A percentile compares a stretch with the other conserved stretches of the same genome.
Conservation (phyloP, 2,329 filamentous ascomycete species). For the Hymenoscyphus albidus region DNA sequence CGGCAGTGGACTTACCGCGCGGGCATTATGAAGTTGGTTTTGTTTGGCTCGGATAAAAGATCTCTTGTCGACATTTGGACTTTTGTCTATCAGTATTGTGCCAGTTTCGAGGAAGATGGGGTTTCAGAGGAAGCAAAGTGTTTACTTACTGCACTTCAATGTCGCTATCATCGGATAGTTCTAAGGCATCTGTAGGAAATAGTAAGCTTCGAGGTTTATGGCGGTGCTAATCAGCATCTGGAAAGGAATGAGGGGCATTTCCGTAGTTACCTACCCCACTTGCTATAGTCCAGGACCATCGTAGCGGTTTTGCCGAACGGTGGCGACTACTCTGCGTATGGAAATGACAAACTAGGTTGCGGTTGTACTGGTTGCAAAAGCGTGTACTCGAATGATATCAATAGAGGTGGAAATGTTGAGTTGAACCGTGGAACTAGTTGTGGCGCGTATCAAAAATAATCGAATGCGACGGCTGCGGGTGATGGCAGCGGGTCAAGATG, state of each 20-base stretch:
- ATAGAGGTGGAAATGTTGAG: too few species aligned
- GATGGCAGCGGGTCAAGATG: too few species aligned
- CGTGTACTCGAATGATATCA: neutral
- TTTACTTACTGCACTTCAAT: slow-evolving; percentile 74
- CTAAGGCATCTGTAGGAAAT: slow-evolving; percentile 67
- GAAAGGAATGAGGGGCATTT: slow-evolving; percentile 2
- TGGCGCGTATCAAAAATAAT: too few species aligned
- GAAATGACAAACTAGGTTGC: neutral
- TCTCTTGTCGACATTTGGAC: slow-evolving; percentile 92
- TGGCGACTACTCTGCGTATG: neutral
- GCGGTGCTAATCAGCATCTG: slow-evolving; percentile 9
- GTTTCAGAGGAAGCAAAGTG: slow-evolving; percentile 13
- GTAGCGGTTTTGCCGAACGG: neutral
- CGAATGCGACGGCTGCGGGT: too few species aligned
- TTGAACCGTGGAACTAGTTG: too few species aligned
- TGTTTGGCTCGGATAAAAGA: slow-evolving; percentile 99
- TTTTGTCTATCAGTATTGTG: neutral
- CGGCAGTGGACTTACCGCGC: neutral
- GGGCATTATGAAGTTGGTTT: slow-evolving; percentile 63
- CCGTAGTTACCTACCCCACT: slow-evolving; percentile 43
- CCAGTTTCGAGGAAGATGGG: neutral
- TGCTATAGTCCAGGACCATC: slow-evolving; percentile 62
- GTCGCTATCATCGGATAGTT: slow-evolving; percentile 97
- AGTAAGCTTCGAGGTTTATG: slow-evolving; percentile 35
- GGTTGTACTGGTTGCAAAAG: neutral